Base-by-base conservation (phyloP, 345 rosid species). In the Brassica carinata region DNA sequence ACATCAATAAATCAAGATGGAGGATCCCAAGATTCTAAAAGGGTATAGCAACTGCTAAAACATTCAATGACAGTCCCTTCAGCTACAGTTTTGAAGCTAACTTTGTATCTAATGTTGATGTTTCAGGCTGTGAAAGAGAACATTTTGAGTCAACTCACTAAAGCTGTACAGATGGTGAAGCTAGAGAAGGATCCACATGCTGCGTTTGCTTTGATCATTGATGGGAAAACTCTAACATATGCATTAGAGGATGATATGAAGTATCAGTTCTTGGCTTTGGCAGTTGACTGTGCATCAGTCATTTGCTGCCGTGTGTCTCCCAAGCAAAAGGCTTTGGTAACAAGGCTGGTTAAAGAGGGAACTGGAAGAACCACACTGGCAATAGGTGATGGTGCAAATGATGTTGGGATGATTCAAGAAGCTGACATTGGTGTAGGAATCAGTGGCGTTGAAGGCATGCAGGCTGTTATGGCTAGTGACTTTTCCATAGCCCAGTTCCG, bases 401-500 rank as follows among this genome's bases (percentile, higher is more conserved):
- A 96, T 77, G 99, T 96, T 61, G 99, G 99, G 64, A 96, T 96
- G 99, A 93, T 96, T 84, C 97, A 96, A 87, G 99, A 96, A 90
- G 99, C 99, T 67, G 99, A 96, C 70, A 96, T 96, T 80, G 99
- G 99, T 71, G 89, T 96, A 31, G 99, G 99, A 77, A 96, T 96
- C 76, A 93, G 99, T 78, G 99, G 99, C 2, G 98, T 92, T 79
- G 99, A 96, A 88, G 99, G 99, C 31, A 96, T 96, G 99, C 99
- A 55, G 61, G 61, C 61, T 55, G 61, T 55, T 55, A 55, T 55
- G 61, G 61, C 26, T 55, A 55, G 61, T 17, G 61, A 55, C 10
- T 55, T 55, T 55, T 55, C 61, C 0, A 55, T 55, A 17, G 61
- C 61, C 1, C 61, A 55, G 61, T 55, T 55, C 4, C 61, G 61